These are phyloP conservation scores for Pyrenochaeta sp. DNA, from an alignment of 2,329 filamentous ascomycete genomes.

Conservation along the genomic window DNA sequence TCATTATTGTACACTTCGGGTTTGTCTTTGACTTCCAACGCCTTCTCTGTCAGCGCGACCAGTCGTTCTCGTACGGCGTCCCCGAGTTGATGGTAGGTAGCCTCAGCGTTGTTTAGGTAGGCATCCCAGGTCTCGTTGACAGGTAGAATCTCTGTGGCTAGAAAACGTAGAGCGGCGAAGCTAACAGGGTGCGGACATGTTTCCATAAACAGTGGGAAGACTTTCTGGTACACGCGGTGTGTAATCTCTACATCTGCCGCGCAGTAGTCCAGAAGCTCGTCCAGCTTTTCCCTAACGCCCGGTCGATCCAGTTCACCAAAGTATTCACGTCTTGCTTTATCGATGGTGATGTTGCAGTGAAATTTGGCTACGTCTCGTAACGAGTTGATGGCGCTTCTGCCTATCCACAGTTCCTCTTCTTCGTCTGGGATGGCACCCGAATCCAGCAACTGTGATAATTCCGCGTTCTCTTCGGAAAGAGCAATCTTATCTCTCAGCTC, in stretches of 20 bases:
- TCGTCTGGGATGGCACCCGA: slow-evolving; percentile 75
- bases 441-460: slow-evolving; percentile 75
- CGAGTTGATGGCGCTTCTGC: slow-evolving; percentile 93
- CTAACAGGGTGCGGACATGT: slow-evolving; percentile 97
- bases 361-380: slow-evolving; percentile 95
- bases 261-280: slow-evolving; percentile 90
- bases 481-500: slow-evolving; percentile 84
- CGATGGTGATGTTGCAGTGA: slow-evolving; percentile 88
- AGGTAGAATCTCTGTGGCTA: slow-evolving; percentile 92
- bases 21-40: slow-evolving; percentile 75
- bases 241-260: slow-evolving; percentile 93
- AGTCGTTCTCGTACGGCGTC: slow-evolving; percentile 81
- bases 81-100: slow-evolving; percentile 79
- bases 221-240: slow-evolving; percentile 90
- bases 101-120: slow-evolving; percentile 85
- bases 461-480: slow-evolving; percentile 72
- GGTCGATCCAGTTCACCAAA: slow-evolving; percentile 83
- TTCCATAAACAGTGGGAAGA: slow-evolving; percentile 87
- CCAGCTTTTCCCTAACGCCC: slow-evolving; percentile 74
- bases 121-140: slow-evolving; percentile 87
- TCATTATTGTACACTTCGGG: slow-evolving; percentile 76
- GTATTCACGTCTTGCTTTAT: slow-evolving; percentile 85
- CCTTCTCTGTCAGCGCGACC: slow-evolving; percentile 76
- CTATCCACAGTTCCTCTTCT: slow-evolving; percentile 95
- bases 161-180: slow-evolving; percentile 89